A percentile compares a stretch with the other conserved stretches of the same genome.
phyloP scores from a whole-genome alignment of 1,139 yeast genomes.

The Diutina siamensis region DNA sequence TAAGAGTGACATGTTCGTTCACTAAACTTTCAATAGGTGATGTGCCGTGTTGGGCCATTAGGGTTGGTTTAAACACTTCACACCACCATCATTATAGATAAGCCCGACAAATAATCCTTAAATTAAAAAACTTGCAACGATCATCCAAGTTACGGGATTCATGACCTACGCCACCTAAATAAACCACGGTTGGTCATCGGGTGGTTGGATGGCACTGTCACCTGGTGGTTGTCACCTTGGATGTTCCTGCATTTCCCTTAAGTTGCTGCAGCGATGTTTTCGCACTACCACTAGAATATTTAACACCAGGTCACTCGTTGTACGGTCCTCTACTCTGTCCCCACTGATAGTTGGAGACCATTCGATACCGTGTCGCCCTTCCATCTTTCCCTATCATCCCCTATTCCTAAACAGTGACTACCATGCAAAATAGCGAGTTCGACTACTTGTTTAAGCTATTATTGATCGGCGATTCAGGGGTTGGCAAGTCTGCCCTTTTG shows the following conservation, averaged over 20 bases:
- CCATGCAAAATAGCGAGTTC: slow-evolving; percentile 33
- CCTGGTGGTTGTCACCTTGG: neutral
- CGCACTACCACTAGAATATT: neutral
- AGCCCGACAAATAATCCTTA: too few relatives aligned
- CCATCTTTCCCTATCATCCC: neutral
- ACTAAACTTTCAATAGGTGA: too few relatives aligned
- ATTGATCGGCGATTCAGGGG: slow-evolving; percentile 97
- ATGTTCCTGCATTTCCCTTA: neutral
- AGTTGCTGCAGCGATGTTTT: neutral
- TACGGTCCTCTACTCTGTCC: neutral
- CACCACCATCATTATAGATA: too few relatives aligned
- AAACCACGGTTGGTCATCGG: too few relatives aligned
- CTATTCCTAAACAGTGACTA: neutral
- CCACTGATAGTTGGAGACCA: neutral
- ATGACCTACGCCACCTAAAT: too few relatives aligned
- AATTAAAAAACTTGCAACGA: too few relatives aligned
- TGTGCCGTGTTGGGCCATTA: too few relatives aligned
- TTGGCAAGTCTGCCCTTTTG: slow-evolving; percentile 90
- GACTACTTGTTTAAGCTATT: slow-evolving; percentile 90
- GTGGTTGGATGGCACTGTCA: too few relatives aligned
- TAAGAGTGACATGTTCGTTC: too few relatives aligned
- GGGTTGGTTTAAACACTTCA: too few relatives aligned
- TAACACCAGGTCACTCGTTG: neutral
- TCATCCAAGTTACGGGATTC: too few relatives aligned
- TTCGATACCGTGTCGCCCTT: neutral